These are phyloP conservation scores for Globisporangium perplexum DNA, from an alignment of 352 stramenopile genomes.

Conservation along the genomic window DNA sequence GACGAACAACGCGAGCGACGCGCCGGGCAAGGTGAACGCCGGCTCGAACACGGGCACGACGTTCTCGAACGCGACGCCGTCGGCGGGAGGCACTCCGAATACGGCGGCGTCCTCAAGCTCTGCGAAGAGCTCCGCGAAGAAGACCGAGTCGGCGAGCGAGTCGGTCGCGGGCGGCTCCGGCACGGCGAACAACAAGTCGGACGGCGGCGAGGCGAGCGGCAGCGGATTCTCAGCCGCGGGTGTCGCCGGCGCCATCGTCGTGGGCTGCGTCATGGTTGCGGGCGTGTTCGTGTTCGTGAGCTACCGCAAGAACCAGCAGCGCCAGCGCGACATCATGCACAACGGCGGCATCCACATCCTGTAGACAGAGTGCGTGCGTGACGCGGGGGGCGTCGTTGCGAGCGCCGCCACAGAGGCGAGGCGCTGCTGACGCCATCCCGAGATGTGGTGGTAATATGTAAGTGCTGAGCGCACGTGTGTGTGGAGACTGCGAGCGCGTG, in stretches of 20 bases:
- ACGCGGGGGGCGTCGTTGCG: too few species aligned
- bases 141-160: constrained; percentile 1
- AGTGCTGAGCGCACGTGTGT: background rate
- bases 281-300: constrained; percentile 35
- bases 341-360: constrained; percentile 41
- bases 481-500: too few species aligned
- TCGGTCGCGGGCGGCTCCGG: constrained; percentile 4
- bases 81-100: background rate
- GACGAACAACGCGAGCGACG: constrained; percentile 1
- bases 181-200: constrained; percentile 35
- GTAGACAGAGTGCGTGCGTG: constrained; percentile 2
- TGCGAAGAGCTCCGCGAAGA: constrained; percentile 1
- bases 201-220: constrained; percentile 1
- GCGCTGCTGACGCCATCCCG: too few species aligned
- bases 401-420: too few species aligned
- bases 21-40: constrained; percentile 9
- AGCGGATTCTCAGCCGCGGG: constrained; percentile 44
- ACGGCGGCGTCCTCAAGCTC: constrained; percentile 1
- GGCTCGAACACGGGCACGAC: constrained; percentile 12
- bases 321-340: constrained; percentile 74
- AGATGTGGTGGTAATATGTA: constrained; percentile 1
- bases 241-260: constrained; percentile 49
- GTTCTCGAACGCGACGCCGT: constrained; percentile 13
- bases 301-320: constrained; percentile 76
- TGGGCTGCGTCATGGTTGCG: constrained; percentile 46